These are phyloP conservation scores for Haplosporangium sp. DNA, from an alignment of 371 early-diverging fungal species.

Conservation along the genomic window DNA sequence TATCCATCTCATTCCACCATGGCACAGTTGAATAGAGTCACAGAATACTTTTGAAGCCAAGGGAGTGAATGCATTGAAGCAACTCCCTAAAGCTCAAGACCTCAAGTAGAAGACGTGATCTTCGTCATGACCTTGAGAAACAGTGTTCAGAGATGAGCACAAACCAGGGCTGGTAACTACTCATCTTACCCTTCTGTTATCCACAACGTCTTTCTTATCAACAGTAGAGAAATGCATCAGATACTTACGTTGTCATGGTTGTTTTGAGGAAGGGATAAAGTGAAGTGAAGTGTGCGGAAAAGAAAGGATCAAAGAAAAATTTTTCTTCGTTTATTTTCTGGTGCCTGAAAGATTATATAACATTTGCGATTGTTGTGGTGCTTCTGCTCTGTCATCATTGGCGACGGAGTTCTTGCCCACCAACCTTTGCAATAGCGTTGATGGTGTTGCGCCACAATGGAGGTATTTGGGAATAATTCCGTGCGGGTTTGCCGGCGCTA, in stretches of 20 bases:
- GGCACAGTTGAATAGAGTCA: slow-evolving; percentile 18
- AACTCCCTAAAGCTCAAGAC: slow-evolving; percentile 45
- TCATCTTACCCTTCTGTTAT: slow-evolving; percentile 20
- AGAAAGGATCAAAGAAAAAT: slow-evolving; percentile 12
- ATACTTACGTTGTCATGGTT: slow-evolving; percentile 37
- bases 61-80: slow-evolving; percentile 15
- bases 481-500: no score
- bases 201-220: slow-evolving; percentile 16
- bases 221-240: background rate
- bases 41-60: slow-evolving; percentile 52
- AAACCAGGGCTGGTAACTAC: background rate
- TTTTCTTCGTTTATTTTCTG: slow-evolving; percentile 4
- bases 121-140: slow-evolving; percentile 27
- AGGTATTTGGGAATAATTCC: no score
- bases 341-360: background rate
- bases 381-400: slow-evolving; percentile 4
- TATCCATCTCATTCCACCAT: background rate
- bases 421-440: no score
- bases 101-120: slow-evolving; percentile 25
- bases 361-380: background rate
- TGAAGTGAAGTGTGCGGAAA: slow-evolving; percentile 5
- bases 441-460: no score
- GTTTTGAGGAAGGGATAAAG: background rate
- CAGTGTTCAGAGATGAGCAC: slow-evolving; percentile 13
- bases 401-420: no score